Percentiles rank a stretch among this genome's conserved stretches.
phyloP scores from a whole-genome alignment of 2,329 filamentous ascomycete species.

The Ceratocystis lukuohia region DNA sequence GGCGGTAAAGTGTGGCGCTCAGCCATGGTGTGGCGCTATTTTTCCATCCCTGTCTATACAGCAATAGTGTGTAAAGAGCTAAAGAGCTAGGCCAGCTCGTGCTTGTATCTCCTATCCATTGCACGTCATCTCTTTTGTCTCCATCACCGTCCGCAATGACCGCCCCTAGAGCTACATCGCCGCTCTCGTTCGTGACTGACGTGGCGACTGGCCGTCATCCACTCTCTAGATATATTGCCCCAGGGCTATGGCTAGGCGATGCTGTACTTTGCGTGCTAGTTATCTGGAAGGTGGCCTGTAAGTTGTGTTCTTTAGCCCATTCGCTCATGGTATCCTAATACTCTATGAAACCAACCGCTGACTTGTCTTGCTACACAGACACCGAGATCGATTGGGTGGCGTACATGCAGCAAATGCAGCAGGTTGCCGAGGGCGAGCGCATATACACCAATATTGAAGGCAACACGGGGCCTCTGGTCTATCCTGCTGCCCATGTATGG shows the following conservation, averaged over 20 bases:
- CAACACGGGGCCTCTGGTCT: constrained; percentile 83
- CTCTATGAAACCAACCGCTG: background rate
- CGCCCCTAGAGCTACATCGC: background rate
- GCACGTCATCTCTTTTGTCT: background rate
- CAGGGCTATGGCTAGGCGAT: constrained; percentile 56
- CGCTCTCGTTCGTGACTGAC: constrained; percentile 27
- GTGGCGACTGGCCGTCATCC: constrained; percentile 37
- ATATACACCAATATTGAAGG: constrained; percentile 79
- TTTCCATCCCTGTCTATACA: background rate
- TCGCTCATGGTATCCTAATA: background rate
- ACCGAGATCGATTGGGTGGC: constrained; percentile 97
- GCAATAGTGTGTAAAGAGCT: background rate
- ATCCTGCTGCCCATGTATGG: constrained; percentile 88
- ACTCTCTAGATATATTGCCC: constrained; percentile 39
- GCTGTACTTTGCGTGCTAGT: constrained; percentile 57
- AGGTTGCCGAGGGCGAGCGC: constrained; percentile 70
- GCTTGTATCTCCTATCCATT: background rate
- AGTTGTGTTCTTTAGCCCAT: constrained; percentile 25
- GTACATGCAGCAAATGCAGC: constrained; percentile 85
- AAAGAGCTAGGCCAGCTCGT: background rate
- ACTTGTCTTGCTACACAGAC: constrained; percentile 36
- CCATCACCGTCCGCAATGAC: background rate
- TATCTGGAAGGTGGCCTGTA: constrained; percentile 74
- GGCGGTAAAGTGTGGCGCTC: background rate
- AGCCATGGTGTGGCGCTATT: background rate